Base-by-base conservation (phyloP, 2,329 filamentous ascomycete genomes). In the Triangularia verruculosa region DNA sequence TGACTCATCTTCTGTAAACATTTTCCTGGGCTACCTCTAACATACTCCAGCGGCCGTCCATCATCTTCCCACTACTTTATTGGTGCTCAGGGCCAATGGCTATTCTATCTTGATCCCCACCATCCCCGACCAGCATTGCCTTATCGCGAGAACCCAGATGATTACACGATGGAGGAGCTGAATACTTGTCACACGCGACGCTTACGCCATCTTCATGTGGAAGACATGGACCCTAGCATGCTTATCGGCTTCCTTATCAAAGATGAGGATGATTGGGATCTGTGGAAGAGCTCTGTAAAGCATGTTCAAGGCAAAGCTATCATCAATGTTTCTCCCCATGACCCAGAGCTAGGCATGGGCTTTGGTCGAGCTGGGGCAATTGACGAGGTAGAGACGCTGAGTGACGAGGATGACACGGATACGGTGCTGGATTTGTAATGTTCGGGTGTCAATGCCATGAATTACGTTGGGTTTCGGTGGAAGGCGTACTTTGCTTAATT, bases 221-320 rank as follows among this genome's bases (percentile, higher is more conserved):
- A 88, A 64, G 93, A 98, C 73, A 95, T 99, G 91, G 95, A 99
- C 72, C 95, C 95, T 0, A 97, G 93, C 72, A 99, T 99, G 95
- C 79, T 99, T 51, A 91, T 99, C 68, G 94, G 92, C 4, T 98
- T 98, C 72, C 78, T 99, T 34, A 93, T 99, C 66, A 85, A 83
- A 47, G 86, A 91, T 63, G 88, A 94, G 70, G 83, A 88, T 52
- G 95, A 99, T 69, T 98, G 94, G 89, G 78, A 83, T 43, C 84
- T 86, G 60, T 98, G 93, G 93, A 89, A 91, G 72, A 81, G 85
- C 64, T 84, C 86, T n/a, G 83, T 96, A 2, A 86, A 86, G 69
- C 86, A 90, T 69, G 87, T 90, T 8, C 87, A 91, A 70, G 91
- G 91, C 22, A 97, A 96, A 75, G 83, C 88, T 6, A 91, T 99